Conservation (phyloP, 1,284 basidiomycete species). For the Amylostereum areolatum region DNA sequence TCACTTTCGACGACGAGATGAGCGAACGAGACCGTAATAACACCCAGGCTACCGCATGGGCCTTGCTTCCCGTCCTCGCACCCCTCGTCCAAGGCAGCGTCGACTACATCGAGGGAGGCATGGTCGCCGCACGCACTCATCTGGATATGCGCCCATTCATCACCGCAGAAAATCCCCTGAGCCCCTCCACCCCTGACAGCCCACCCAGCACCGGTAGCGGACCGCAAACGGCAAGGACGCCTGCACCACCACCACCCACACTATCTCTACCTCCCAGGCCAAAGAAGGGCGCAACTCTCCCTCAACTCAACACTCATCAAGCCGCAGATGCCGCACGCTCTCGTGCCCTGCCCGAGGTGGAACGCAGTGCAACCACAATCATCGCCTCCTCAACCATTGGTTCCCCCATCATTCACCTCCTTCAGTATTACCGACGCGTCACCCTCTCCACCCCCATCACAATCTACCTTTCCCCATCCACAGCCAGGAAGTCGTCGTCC, state of each 20-base stretch:
- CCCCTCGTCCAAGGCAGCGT: slow-evolving; percentile 46
- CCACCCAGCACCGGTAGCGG: neutral
- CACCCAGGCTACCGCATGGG: slow-evolving; percentile 54
- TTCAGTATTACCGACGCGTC: slow-evolving; percentile 38
- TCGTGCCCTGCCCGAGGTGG: slow-evolving; percentile 50
- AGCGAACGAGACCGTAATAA: slow-evolving; percentile 54
- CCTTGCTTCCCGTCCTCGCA: slow-evolving; percentile 52
- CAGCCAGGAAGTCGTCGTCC: slow-evolving; percentile 39
- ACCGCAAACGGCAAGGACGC: neutral
- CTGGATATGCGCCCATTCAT: slow-evolving; percentile 47
- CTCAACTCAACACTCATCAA: slow-evolving; percentile 52
- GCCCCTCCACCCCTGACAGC: neutral
- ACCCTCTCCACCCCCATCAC: slow-evolving; percentile 63
- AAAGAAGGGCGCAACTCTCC: slow-evolving; percentile 43
- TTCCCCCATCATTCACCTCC: slow-evolving; percentile 27
- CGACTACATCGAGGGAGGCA: slow-evolving; percentile 66
- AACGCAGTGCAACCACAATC: slow-evolving; percentile 32
- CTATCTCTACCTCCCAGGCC: slow-evolving; percentile 5
- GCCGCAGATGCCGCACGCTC: slow-evolving; percentile 39
- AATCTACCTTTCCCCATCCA: slow-evolving; percentile 49
- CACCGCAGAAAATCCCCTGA: slow-evolving; percentile 29
- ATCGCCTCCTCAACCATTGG: slow-evolving; percentile 27
- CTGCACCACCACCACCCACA: slow-evolving; percentile 5
- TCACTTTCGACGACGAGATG: slow-evolving; percentile 74
- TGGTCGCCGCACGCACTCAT: slow-evolving; percentile 52